These are phyloP conservation scores for Pholiota adiposa DNA, from an alignment of 1,284 basidiomycete species.

Conservation along the genomic window DNA sequence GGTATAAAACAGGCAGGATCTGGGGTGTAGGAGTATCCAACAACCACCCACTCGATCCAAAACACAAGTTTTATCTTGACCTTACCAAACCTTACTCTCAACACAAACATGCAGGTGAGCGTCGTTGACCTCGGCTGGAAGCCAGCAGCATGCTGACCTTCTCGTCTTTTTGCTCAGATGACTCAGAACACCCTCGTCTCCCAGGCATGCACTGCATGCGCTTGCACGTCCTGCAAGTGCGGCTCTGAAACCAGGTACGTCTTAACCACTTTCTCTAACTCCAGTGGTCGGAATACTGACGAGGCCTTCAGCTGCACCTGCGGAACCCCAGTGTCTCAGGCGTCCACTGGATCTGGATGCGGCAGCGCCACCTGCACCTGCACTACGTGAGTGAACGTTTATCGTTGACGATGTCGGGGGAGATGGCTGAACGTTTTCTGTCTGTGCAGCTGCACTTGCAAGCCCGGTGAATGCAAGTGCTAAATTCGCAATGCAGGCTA, in stretches of 20 bases:
- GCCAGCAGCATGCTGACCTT: neutral
- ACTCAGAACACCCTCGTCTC: constrained; percentile 12
- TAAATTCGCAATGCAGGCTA: neutral
- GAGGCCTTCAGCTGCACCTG: constrained; percentile 18
- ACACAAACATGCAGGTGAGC: constrained; percentile 15
- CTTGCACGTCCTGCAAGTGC: constrained; percentile 19
- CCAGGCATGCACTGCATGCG: constrained; percentile 9
- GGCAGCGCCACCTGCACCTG: constrained; percentile 17
- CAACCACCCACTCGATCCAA: neutral
- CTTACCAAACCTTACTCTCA: too few species aligned
- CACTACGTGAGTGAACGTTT: constrained; percentile 9
- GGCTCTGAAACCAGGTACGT: constrained; percentile 14
- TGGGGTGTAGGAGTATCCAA: neutral
- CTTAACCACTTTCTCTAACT: neutral
- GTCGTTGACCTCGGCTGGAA: neutral
- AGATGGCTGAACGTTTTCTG: neutral
- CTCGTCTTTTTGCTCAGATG: constrained; percentile 1
- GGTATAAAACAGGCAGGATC: constrained; percentile 9
- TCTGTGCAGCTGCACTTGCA: constrained; percentile 16
- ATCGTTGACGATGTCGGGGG: too few species aligned
- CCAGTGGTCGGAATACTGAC: neutral
- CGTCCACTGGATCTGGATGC: constrained; percentile 13
- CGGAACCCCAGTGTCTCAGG: constrained; percentile 17
- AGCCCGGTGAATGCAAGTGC: constrained; percentile 21
- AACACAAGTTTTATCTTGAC: neutral